Evolutionary conservation across 495 filamentous ascomycete genomes (phyloP).

Genomic region (Hypoxylon cercidicola): DNA sequence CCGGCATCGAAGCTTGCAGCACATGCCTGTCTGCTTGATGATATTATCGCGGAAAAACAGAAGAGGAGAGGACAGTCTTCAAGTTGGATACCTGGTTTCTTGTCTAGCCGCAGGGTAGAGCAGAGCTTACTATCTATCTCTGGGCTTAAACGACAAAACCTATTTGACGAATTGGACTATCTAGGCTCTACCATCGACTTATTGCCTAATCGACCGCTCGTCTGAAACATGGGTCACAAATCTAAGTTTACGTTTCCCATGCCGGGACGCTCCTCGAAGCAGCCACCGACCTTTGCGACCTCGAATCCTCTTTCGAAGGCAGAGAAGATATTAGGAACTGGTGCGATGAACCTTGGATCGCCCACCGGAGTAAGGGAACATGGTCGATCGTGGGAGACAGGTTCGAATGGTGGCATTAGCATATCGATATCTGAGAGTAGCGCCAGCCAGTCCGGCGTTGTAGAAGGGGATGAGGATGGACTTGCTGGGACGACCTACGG

Average conservation of each 20-base stretch:
- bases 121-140: not conserved
- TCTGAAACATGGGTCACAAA: conserved; percentile 55
- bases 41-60: conserved; percentile 5
- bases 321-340: conserved; percentile 57
- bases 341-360: conserved; percentile 44
- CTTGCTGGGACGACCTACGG: conserved; percentile 30
- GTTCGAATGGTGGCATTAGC: conserved; percentile 59
- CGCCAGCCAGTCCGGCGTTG: conserved; percentile 38
- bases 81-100: conserved; percentile 5
- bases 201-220: conserved; percentile 9
- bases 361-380: conserved; percentile 36
- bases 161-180: not conserved
- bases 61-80: conserved; percentile 13
- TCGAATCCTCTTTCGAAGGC: conserved; percentile 54
- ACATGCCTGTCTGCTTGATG: not conserved
- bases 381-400: conserved; percentile 54
- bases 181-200: not conserved
- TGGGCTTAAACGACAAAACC: conserved; percentile 12
- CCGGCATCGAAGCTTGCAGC: conserved; percentile 10
- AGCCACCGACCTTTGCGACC: conserved; percentile 28
- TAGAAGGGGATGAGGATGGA: conserved; percentile 28
- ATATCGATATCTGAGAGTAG: conserved; percentile 61
- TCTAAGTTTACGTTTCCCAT: conserved; percentile 65
- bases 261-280: conserved; percentile 58
- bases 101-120: not conserved